A percentile compares a stretch with the other conserved stretches of the same genome.
Evolutionary conservation across 2,329 filamentous ascomycete species (phyloP).

Genomic region (Xylariaceae sp.): DNA sequence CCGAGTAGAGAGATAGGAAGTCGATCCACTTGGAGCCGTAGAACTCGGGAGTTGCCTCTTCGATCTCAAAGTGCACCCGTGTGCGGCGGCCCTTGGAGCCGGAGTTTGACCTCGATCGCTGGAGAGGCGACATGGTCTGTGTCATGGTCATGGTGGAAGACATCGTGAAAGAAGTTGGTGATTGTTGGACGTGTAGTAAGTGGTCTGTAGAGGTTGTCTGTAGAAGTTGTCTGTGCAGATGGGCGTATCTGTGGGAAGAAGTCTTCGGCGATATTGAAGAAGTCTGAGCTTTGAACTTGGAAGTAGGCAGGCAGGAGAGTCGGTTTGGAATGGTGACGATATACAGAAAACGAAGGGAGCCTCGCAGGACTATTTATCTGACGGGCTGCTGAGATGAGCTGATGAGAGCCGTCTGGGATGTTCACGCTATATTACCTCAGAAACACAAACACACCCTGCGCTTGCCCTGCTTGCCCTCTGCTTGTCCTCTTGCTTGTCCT

Average conservation of each 20-base stretch:
- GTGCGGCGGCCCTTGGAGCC: conserved; percentile 17
- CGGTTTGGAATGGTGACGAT: not conserved
- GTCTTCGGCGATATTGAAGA: too few species aligned
- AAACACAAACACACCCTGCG: not conserved
- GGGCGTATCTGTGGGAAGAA: not conserved
- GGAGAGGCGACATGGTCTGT: conserved; percentile 13
- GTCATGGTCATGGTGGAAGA: conserved; percentile 19
- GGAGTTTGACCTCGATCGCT: conserved; percentile 17
- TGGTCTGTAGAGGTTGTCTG: not conserved
- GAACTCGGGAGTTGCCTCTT: conserved; percentile 16
- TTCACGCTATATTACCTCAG: not conserved
- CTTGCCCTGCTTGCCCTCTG: too few species aligned
- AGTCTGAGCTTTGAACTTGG: too few species aligned
- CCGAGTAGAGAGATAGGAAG: conserved; percentile 19
- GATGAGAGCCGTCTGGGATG: not conserved
- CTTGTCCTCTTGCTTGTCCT: too few species aligned
- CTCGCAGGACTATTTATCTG: conserved; percentile 18
- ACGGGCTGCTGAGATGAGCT: conserved; percentile 8
- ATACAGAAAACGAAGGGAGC: not conserved
- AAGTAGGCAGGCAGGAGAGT: not conserved
- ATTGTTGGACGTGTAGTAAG: not conserved
- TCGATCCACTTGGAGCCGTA: conserved; percentile 19
- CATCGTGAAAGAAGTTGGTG: conserved; percentile 7
- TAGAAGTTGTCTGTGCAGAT: not conserved
- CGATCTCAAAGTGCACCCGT: conserved; percentile 21